Percentiles rank a stretch among this genome's conserved stretches.
phyloP scores from a whole-genome alignment of 352 stramenopile species.

The Pythium sukuiense region DNA sequence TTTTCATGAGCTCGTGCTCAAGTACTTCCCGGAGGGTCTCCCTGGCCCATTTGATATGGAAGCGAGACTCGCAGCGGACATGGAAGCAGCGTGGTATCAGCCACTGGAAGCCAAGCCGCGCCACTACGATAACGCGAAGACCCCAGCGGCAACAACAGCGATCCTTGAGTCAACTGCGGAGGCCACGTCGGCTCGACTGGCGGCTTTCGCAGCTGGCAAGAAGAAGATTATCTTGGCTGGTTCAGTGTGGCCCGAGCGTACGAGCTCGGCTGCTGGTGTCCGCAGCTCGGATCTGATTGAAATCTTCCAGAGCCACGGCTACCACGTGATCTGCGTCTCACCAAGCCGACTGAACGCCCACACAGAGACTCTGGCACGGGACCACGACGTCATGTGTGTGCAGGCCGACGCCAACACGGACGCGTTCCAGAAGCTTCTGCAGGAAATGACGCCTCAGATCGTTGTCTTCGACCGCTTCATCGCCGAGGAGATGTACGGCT shows the following conservation, averaged over 20 bases:
- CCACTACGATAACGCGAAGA: constrained; percentile 4
- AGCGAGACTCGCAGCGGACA: constrained; percentile 62
- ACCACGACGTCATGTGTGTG: constrained; percentile 57
- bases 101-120: constrained; percentile 57
- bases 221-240: constrained; percentile 70
- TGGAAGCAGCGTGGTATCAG: constrained; percentile 73
- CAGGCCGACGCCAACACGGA: constrained; percentile 76
- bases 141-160: background rate
- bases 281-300: constrained; percentile 76
- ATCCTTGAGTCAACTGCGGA: background rate
- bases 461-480: constrained; percentile 87
- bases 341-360: constrained; percentile 77
- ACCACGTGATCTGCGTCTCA: constrained; percentile 74
- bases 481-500: constrained; percentile 86
- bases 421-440: constrained; percentile 61
- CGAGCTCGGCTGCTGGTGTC: constrained; percentile 86
- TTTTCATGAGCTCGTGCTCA: constrained; percentile 79
- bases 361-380: constrained; percentile 41
- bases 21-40: constrained; percentile 76
- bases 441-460: constrained; percentile 56
- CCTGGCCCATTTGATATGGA: constrained; percentile 80
- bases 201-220: constrained; percentile 54
- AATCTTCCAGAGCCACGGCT: constrained; percentile 63
- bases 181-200: constrained; percentile 34
- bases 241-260: constrained; percentile 85